phyloP scores from a whole-genome alignment of 75 land plant species.

The Pinus albicaulis region DNA sequence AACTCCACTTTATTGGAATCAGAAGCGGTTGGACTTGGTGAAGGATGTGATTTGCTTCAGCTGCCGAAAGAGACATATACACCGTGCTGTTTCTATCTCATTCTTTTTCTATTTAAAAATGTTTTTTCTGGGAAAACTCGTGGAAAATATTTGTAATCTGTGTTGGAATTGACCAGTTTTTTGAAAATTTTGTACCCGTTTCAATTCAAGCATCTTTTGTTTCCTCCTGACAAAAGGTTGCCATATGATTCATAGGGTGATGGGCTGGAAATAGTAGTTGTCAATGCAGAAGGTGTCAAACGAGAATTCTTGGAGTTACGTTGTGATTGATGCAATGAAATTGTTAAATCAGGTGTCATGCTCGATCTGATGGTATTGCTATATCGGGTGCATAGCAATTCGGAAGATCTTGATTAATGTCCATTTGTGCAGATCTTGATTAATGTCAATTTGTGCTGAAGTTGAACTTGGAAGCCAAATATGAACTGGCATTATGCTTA shows the following conservation, averaged over 20 bases:
- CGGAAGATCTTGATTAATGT: too few species aligned
- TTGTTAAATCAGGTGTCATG: too few species aligned
- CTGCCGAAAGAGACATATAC: constrained; percentile 91
- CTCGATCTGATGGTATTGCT: too few species aligned
- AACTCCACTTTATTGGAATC: constrained; percentile 73
- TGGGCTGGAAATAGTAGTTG: constrained; percentile 72
- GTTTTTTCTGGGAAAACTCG: background rate
- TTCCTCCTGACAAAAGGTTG: background rate
- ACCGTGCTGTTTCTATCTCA: constrained; percentile 42
- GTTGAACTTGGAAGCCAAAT: too few species aligned
- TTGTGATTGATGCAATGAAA: constrained; percentile 37
- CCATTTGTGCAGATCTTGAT: too few species aligned
- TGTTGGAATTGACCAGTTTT: background rate
- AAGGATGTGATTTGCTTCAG: constrained; percentile 91
- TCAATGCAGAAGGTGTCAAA: constrained; percentile 62
- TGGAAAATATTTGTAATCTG: background rate
- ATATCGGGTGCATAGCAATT: too few species aligned
- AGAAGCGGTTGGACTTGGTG: constrained; percentile 91
- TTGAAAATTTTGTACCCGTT: too few species aligned
- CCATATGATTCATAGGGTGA: constrained; percentile 59
- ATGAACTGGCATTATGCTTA: too few species aligned
- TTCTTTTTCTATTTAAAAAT: background rate
- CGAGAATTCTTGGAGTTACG: constrained; percentile 62
- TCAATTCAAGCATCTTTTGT: background rate
- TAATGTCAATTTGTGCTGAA: too few species aligned